A percentile compares a stretch with the other conserved stretches of the same genome.
Conservation (phyloP, 2,329 filamentous ascomycete species). For the Neonectria magnoliae region DNA sequence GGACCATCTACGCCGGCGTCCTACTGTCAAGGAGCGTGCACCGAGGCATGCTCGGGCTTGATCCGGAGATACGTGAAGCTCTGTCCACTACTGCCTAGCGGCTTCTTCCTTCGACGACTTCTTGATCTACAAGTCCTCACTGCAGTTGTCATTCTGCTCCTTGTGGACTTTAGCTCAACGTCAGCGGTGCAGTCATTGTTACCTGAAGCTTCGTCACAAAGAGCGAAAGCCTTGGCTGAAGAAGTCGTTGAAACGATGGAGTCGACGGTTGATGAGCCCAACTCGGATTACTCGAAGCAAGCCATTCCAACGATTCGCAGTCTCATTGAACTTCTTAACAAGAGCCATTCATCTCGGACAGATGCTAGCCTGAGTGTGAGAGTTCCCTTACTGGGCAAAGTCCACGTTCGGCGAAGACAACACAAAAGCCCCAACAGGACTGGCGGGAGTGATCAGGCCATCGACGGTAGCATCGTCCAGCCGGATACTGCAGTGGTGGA, state of each 20-base stretch:
- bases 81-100: not conserved
- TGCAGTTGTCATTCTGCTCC: not conserved
- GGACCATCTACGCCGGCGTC: not conserved
- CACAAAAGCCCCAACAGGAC: not conserved
- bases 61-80: not conserved
- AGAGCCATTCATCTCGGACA: not conserved
- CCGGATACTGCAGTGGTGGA: not conserved
- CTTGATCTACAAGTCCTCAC: slow-evolving; percentile 1
- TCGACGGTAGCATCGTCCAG: not conserved
- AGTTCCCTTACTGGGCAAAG: slow-evolving; percentile 1
- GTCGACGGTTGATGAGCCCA: not conserved
- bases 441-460: not conserved
- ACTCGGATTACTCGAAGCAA: not conserved
- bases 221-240: not conserved
- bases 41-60: not conserved
- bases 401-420: not conserved
- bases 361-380: not conserved
- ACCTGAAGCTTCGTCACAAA: not conserved
- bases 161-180: not conserved
- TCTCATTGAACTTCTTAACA: not conserved
- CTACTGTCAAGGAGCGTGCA: not conserved
- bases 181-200: not conserved
- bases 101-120: not conserved
- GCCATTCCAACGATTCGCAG: not conserved
- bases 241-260: not conserved